Conservation (phyloP, 345 rosid genomes). For the Psidium friedrichsthalianum region DNA sequence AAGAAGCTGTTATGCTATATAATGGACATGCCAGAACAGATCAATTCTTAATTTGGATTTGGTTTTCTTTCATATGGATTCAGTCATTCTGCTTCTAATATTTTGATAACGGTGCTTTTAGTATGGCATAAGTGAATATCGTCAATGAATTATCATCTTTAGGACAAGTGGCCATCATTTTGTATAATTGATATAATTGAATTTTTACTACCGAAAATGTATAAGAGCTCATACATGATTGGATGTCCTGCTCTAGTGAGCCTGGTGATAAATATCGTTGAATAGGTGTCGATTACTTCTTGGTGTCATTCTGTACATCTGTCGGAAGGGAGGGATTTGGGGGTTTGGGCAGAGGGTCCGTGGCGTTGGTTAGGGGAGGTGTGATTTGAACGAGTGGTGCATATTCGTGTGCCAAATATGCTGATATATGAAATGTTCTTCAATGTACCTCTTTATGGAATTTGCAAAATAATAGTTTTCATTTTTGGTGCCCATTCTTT, state of each 20-base stretch:
- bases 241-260: neutral
- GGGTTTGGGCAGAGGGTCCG: neutral
- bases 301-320: neutral
- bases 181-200: neutral
- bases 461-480: neutral
- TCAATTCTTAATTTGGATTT: neutral
- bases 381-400: neutral
- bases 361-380: neutral
- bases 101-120: neutral
- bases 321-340: neutral
- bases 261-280: neutral
- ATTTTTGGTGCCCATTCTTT: slow-evolving; percentile 1
- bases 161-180: neutral
- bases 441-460: neutral
- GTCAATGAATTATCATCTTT: neutral
- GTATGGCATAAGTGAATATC: neutral
- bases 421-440: neutral
- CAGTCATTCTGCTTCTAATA: neutral
- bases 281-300: neutral
- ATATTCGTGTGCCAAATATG: neutral
- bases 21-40: neutral
- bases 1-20: neutral
- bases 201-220: neutral
- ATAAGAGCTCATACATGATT: neutral
- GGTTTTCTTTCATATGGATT: neutral